Percentiles rank a stretch among this genome's conserved stretches.
phyloP scores from a whole-genome alignment of 179 eudicot species.

The Silene noctiflora region DNA sequence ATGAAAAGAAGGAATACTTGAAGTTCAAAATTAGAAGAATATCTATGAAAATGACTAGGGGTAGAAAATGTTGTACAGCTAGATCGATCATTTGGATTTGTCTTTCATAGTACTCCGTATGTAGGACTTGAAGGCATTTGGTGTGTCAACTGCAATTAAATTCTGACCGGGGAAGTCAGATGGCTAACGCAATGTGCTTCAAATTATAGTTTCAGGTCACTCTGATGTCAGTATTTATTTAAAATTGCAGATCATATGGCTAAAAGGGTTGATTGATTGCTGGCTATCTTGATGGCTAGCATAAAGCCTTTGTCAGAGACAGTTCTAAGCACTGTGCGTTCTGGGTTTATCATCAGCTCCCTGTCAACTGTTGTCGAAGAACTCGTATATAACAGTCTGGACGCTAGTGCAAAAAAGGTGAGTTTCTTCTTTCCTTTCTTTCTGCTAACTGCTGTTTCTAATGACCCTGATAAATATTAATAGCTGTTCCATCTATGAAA shows the following conservation, averaged over 20 bases:
- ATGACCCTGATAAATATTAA: background rate
- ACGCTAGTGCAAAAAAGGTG: conserved; percentile 89
- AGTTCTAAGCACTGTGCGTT: conserved; percentile 67
- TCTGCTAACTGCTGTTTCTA: background rate
- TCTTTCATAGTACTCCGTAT: background rate
- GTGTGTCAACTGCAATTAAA: conserved; percentile 3
- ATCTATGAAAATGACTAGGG: background rate
- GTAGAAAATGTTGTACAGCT: background rate
- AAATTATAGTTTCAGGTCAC: background rate
- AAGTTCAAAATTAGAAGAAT: background rate
- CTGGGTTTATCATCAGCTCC: conserved; percentile 64
- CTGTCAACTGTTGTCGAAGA: conserved; percentile 84
- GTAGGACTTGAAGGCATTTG: background rate
- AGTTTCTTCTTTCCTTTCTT: background rate
- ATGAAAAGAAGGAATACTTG: background rate
- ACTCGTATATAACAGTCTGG: conserved; percentile 87
- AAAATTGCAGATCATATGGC: conserved; percentile 14
- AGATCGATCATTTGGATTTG: background rate
- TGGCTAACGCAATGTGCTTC: background rate
- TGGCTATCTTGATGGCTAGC: conserved; percentile 45
- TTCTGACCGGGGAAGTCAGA: background rate
- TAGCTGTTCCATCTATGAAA: background rate
- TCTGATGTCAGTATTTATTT: background rate
- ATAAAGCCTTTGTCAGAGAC: conserved; percentile 68
- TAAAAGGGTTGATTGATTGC: conserved; percentile 18